A percentile compares a stretch with the other conserved stretches of the same genome.
Evolutionary conservation across 768 basidiomycete species (phyloP).

Genomic region (Phaeotremella skinneri): DNA sequence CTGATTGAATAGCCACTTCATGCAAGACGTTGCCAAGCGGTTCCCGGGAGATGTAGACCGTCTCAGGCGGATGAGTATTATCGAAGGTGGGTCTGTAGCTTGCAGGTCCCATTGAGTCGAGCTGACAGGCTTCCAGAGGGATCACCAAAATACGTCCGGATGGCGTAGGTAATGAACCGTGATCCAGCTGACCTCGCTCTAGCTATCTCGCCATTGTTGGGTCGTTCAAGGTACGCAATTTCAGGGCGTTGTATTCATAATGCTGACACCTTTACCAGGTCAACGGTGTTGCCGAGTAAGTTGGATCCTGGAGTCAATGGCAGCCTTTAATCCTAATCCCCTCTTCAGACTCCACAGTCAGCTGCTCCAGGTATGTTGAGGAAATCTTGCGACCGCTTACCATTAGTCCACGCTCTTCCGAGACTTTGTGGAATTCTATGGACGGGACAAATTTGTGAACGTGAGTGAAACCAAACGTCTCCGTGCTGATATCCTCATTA

Average conservation of each 20-base stretch:
- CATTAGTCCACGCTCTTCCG: conserved; percentile 53
- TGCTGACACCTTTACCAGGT: conserved; percentile 10
- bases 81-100: conserved; percentile 63
- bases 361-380: conserved; percentile 63
- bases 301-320: background rate
- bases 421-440: conserved; percentile 91
- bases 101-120: background rate
- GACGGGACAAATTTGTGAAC: conserved; percentile 62
- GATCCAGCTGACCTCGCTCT: conserved; percentile 59
- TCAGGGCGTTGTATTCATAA: conserved; percentile 5
- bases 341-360: conserved; percentile 67
- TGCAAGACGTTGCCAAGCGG: conserved; percentile 75
- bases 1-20: conserved; percentile 43
- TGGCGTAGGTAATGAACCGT: conserved; percentile 33
- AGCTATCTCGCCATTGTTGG: conserved; percentile 87
- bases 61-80: conserved; percentile 81
- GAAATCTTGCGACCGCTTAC: no score
- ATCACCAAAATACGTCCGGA: conserved; percentile 69
- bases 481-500: no score
- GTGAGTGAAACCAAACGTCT: no score
- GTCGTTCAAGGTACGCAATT: conserved; percentile 36
- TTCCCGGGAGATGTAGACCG: conserved; percentile 83
- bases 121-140: conserved; percentile 61
- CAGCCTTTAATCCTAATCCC: background rate
- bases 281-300: conserved; percentile 87